Conservation (phyloP, 345 rosid species). For the Rhodomyrtus tomentosa region DNA sequence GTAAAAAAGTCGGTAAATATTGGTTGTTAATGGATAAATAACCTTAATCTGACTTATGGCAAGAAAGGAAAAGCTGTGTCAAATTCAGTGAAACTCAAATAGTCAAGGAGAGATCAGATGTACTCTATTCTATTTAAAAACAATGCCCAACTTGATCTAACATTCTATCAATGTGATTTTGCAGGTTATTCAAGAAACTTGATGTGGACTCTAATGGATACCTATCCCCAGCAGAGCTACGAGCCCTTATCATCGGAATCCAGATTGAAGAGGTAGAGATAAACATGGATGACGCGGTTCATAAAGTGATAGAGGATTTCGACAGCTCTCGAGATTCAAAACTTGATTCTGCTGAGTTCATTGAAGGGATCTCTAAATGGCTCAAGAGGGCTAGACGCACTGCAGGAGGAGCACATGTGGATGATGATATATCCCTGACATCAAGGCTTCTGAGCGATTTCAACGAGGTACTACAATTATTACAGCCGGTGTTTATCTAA, state of each 20-base stretch:
- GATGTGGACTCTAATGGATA: slow-evolving; percentile 18
- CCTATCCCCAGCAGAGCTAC: slow-evolving; percentile 28
- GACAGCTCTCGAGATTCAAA: slow-evolving; percentile 14
- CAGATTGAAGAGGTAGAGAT: slow-evolving; percentile 26
- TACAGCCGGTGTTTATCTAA: background rate
- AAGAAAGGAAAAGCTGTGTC: background rate
- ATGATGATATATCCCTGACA: background rate
- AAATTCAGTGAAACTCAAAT: background rate
- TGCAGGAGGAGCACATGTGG: background rate
- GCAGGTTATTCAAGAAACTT: slow-evolving; percentile 27
- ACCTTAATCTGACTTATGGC: background rate
- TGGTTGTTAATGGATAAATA: background rate
- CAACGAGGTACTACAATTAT: background rate
- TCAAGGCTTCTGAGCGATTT: background rate
- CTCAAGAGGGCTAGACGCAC: slow-evolving; percentile 16
- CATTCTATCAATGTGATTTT: background rate
- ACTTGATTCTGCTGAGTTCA: slow-evolving; percentile 18
- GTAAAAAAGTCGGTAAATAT: background rate
- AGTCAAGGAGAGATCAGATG: background rate
- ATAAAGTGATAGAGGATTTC: slow-evolving; percentile 24
- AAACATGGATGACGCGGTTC: slow-evolving; percentile 24
- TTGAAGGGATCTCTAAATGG: slow-evolving; percentile 24
- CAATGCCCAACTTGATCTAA: background rate
- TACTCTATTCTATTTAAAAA: background rate
- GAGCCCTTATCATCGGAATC: slow-evolving; percentile 34